Percentiles rank a stretch among this genome's conserved stretches.
These are phyloP conservation scores for Leccinum ochraceum DNA, from an alignment of 768 basidiomycete genomes.

Conservation along the genomic window DNA sequence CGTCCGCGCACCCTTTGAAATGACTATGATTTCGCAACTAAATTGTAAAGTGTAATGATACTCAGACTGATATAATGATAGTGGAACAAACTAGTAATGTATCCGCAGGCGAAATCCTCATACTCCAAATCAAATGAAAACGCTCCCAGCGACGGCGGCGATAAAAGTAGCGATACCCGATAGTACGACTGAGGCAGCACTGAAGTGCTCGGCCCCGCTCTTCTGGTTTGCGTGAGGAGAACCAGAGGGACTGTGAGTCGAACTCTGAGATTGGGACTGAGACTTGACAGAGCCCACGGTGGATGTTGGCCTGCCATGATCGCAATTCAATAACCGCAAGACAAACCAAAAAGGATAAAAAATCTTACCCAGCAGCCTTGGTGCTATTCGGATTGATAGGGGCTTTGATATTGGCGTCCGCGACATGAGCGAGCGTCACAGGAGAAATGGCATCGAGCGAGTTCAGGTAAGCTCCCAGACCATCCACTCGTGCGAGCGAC, in stretches of 20 bases:
- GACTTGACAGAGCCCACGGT: background rate
- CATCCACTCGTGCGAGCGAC: slow-evolving; percentile 51
- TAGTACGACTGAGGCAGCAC: slow-evolving; percentile 21
- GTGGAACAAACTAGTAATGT: slow-evolving; percentile 12
- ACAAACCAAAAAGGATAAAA: background rate
- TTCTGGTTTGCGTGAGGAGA: slow-evolving; percentile 35
- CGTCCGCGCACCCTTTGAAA: background rate
- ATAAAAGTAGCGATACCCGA: slow-evolving; percentile 26
- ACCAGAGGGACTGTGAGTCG: slow-evolving; percentile 17
- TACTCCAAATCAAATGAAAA: slow-evolving; percentile 21
- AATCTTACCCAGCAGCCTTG: slow-evolving; percentile 8
- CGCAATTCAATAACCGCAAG: background rate
- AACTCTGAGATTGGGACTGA: slow-evolving; percentile 6
- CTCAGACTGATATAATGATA: slow-evolving; percentile 1
- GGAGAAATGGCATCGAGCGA: slow-evolving; percentile 34
- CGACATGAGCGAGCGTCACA: slow-evolving; percentile 27
- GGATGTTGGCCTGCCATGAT: slow-evolving; percentile 6
- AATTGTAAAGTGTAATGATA: slow-evolving; percentile 10
- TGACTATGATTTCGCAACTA: slow-evolving; percentile 2
- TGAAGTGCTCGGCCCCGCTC: slow-evolving; percentile 32
- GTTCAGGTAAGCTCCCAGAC: slow-evolving; percentile 49
- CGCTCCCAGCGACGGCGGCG: slow-evolving; percentile 24
- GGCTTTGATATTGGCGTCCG: slow-evolving; percentile 16
- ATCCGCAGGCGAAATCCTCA: slow-evolving; percentile 2
- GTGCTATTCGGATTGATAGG: slow-evolving; percentile 17